phyloP scores from a whole-genome alignment of 1,284 basidiomycete genomes.

The Trametes pubescens region DNA sequence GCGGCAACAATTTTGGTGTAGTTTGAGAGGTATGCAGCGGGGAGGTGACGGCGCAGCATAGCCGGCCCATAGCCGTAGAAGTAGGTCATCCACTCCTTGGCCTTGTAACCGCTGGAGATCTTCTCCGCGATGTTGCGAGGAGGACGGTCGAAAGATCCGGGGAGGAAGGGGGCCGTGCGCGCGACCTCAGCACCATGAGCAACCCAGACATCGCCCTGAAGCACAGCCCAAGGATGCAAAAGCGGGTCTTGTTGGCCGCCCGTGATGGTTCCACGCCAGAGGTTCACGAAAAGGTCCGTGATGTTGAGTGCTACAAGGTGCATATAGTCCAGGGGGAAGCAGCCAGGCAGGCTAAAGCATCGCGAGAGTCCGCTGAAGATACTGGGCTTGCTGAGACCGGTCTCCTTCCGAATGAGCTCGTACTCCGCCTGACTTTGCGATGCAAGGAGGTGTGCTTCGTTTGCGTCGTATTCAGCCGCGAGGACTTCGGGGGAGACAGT shows the following conservation, averaged over 20 bases:
- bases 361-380: slow-evolving; percentile 18
- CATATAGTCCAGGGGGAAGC: slow-evolving; percentile 48
- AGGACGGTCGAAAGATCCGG: slow-evolving; percentile 39
- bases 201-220: slow-evolving; percentile 43
- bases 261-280: slow-evolving; percentile 45
- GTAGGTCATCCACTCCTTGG: slow-evolving; percentile 39
- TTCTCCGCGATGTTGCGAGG: slow-evolving; percentile 44
- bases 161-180: slow-evolving; percentile 28
- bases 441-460: neutral
- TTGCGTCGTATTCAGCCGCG: neutral
- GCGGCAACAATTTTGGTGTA: slow-evolving; percentile 37
- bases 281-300: slow-evolving; percentile 40
- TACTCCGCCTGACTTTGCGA: slow-evolving; percentile 25
- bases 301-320: slow-evolving; percentile 45
- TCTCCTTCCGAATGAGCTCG: neutral
- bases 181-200: slow-evolving; percentile 43
- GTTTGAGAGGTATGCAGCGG: slow-evolving; percentile 30
- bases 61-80: slow-evolving; percentile 37
- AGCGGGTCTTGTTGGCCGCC: slow-evolving; percentile 27
- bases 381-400: slow-evolving; percentile 7
- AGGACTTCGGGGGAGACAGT: neutral
- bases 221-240: slow-evolving; percentile 39
- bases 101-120: slow-evolving; percentile 43
- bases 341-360: slow-evolving; percentile 36
- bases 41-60: slow-evolving; percentile 4